Evolutionary conservation across 129 eudicot species (phyloP).

Genomic region (Cynara cardunculus): DNA sequence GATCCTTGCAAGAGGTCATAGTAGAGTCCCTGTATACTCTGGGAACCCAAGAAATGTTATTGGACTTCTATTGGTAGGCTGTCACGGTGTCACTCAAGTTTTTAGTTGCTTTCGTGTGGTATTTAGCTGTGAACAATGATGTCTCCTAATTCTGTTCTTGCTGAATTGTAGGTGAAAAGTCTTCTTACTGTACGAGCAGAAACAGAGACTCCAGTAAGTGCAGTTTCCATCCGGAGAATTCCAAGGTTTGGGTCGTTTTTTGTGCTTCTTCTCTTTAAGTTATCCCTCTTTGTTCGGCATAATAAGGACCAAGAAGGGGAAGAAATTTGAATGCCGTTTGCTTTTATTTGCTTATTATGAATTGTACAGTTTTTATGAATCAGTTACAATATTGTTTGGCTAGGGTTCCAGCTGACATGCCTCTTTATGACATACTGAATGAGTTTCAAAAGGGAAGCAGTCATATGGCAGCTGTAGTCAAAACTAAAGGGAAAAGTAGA

Average conservation of each 20-base stretch:
- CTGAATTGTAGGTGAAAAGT: constrained; percentile 68
- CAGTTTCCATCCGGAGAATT: constrained; percentile 95
- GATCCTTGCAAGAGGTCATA: constrained; percentile 95
- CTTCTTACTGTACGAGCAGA: constrained; percentile 95
- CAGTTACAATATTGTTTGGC: neutral
- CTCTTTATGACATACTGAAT: constrained; percentile 89
- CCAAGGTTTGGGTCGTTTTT: constrained; percentile 50
- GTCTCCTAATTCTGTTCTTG: neutral
- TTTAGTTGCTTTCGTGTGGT: neutral
- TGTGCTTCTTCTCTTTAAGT: neutral
- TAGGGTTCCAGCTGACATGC: constrained; percentile 99
- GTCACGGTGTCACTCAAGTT: neutral
- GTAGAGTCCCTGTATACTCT: constrained; percentile 96
- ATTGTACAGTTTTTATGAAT: neutral
- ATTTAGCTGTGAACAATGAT: neutral
- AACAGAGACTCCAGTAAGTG: constrained; percentile 98
- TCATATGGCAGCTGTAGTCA: constrained; percentile 99
- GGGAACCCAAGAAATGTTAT: constrained; percentile 86
- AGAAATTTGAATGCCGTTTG: neutral
- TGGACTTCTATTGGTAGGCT: constrained; percentile 83
- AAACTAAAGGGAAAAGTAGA: constrained; percentile 45
- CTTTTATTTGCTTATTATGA: too few species aligned
- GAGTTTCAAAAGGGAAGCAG: constrained; percentile 99
- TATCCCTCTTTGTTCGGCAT: neutral
- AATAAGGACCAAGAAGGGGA: neutral